A percentile compares a stretch with the other conserved stretches of the same genome.
phyloP scores from a whole-genome alignment of 2,329 filamentous ascomycete species.

The Penicillium sp. region DNA sequence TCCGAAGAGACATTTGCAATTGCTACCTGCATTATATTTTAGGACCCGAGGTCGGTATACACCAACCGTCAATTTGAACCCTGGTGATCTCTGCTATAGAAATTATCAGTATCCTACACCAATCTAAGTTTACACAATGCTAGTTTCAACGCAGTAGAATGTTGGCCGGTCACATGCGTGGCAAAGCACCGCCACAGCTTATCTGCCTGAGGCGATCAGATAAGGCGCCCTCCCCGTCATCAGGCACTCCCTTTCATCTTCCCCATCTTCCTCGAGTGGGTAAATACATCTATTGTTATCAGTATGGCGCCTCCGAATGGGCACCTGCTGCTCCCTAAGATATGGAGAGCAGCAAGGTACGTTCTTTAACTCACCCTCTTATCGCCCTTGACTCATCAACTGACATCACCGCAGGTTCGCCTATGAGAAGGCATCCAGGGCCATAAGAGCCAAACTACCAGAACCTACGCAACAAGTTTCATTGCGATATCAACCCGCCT shows the following conservation, averaged over 20 bases:
- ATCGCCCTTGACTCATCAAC: constrained; percentile 12
- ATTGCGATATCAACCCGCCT: constrained; percentile 58
- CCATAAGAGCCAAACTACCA: constrained; percentile 43
- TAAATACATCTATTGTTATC: constrained; percentile 16
- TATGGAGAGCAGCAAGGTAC: constrained; percentile 50
- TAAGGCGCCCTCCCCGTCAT: constrained; percentile 21
- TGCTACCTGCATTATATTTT: no score
- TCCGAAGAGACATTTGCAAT: no score
- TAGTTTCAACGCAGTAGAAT: not conserved
- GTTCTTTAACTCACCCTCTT: constrained; percentile 15
- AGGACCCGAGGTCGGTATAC: no score
- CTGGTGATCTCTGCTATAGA: no score
- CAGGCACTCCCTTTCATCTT: constrained; percentile 26
- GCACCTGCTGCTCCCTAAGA: constrained; percentile 51
- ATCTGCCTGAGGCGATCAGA: constrained; percentile 19
- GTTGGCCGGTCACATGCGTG: constrained; percentile 17
- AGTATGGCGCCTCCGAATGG: constrained; percentile 50
- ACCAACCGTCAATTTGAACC: no score
- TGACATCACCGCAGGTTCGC: constrained; percentile 43
- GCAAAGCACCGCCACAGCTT: constrained; percentile 20
- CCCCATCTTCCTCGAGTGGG: constrained; percentile 1
- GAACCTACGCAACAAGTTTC: constrained; percentile 39
- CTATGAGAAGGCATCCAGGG: constrained; percentile 47
- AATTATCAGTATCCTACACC: not conserved
- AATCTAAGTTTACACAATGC: not conserved